Evolutionary conservation across 2,329 filamentous ascomycete species (phyloP), one percentile per base, ranked within the genome.

Genomic region (Pseudonectria buxi): DNA sequence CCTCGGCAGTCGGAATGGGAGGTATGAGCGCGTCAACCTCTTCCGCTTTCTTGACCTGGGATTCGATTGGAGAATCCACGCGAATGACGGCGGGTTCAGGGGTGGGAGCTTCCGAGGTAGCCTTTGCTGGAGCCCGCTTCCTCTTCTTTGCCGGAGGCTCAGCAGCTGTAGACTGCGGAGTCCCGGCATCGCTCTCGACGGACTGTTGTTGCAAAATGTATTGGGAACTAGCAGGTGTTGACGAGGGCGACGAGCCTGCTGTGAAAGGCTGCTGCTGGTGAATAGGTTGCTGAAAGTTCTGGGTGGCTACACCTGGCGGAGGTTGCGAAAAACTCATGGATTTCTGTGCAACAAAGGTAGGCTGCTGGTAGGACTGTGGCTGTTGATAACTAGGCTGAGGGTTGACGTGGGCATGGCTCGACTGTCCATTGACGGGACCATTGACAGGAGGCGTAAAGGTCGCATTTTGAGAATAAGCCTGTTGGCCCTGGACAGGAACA

Each of bases 141-240:
- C 62, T 58, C 49, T 63, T 66, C 47, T 64, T 66, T 11, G 49
- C 49, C 13, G 50, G 44, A 13, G 56, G 54, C 14, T 62, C 58
- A 26, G 41, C 40, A 9, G 45, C 35, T 7, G 37, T 37, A 12
- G 49, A 35, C 25, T 53, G 49, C 10, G 41, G 34, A 13, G 42
- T 41, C 6, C 40, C 46, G 18, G 37, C 39, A 29, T 53, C 49
- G 24, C 47, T 39, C 12, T 51, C 50, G 10, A 40, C 36, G 7
- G 44, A 39, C 14, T 46, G 44, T 26, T 58, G 51, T 7, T 46
- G 32, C 7, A 47, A 39, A 10, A 45, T 36, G 24, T 54, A 55
- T 24, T 50, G 52, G 10, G 36, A 32, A 25, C 37, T 46, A 7
- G 44, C 10, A 15, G 41, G n/a, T 10, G 51, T 40, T 26, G 51